Evolutionary conservation across 352 stramenopile genomes (phyloP).

Genomic region (Albugo candida): DNA sequence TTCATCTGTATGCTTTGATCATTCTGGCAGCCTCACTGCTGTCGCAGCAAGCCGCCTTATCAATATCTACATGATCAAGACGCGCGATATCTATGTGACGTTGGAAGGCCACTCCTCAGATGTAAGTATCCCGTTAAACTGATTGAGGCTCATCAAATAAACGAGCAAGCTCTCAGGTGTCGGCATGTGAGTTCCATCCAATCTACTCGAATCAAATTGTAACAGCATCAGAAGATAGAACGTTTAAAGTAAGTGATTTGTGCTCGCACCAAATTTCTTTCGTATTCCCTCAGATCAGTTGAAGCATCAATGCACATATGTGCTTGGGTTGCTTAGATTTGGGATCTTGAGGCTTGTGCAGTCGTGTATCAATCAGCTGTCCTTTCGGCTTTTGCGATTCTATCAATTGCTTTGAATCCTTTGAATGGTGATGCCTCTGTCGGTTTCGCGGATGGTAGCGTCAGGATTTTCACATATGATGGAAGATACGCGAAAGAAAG

Average conservation of each 20-base stretch:
- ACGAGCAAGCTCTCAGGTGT: slow-evolving; percentile 19
- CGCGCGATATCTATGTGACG: slow-evolving; percentile 30
- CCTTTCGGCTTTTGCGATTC: slow-evolving; percentile 49
- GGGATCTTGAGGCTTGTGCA: slow-evolving; percentile 35
- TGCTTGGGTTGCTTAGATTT: slow-evolving; percentile 25
- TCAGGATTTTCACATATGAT: slow-evolving; percentile 34
- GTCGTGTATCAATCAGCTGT: slow-evolving; percentile 62
- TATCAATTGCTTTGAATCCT: slow-evolving; percentile 38
- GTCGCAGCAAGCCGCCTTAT: slow-evolving; percentile 28
- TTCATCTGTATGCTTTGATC: slow-evolving; percentile 36
- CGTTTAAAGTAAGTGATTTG: slow-evolving; percentile 37
- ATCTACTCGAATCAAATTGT: slow-evolving; percentile 42
- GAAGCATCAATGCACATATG: background rate
- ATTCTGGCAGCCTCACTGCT: slow-evolving; percentile 33
- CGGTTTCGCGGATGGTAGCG: slow-evolving; percentile 45
- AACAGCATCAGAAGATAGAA: slow-evolving; percentile 61
- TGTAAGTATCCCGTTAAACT: slow-evolving; percentile 8
- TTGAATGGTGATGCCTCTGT: slow-evolving; percentile 39
- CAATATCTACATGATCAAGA: slow-evolving; percentile 31
- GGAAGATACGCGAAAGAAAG: slow-evolving; percentile 20
- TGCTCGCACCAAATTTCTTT: background rate
- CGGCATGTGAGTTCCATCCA: slow-evolving; percentile 49
- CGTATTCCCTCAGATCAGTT: background rate
- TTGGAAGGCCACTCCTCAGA: slow-evolving; percentile 46
- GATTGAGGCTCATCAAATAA: background rate